Base-by-base conservation (phyloP, 2,329 filamentous ascomycete species). In the Phaeoacremonium minimum region DNA sequence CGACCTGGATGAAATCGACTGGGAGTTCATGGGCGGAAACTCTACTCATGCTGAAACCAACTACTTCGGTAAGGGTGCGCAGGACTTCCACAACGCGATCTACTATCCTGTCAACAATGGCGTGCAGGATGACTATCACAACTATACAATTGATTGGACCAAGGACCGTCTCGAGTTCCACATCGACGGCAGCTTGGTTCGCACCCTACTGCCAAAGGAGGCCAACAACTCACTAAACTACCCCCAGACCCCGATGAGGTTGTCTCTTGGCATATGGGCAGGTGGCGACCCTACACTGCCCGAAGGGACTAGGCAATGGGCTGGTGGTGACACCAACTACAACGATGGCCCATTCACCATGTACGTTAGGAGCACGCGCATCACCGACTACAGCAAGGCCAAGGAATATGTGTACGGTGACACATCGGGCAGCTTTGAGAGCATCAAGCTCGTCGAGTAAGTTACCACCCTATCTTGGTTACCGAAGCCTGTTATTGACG, bases 1-100 rank as follows among this genome's bases (percentile, higher is more conserved):
- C 48, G 83, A 89, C 49, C 72, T 91, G 12, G 89, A 95, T 56
- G 87, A 95, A 62, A 81, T 95, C 28, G 89, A 95, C 55, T 91
- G 87, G 77, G 87, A 93, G 55, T 85, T 87, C 53, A 72, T 88
- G 40, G 87, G 87, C 31, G 73, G 73, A 38, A 82, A 87, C 52
- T 61, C 66, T 37, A 76, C 69, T 13, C 62, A 71, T 20, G 83
- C 77, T 7, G 73, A 85, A 49, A 83, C 77, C 47, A 90, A 91
- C 66, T 91, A 83, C 63, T 91, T 85, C 50, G 83, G 85, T 57
- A 88, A 90, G 66, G 86, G 85, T 33, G 68, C 61, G 65, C 66
- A 78, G 61, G 57, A 85, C 67, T 55, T 69, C 61, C 70, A 77
- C 49, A 80, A 84, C 44, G 84, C 75, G 44, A 68, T 67, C 30